These are phyloP conservation scores for Aspergillus novoparasiticus DNA, from an alignment of 2,329 filamentous ascomycete genomes.

Conservation along the genomic window DNA sequence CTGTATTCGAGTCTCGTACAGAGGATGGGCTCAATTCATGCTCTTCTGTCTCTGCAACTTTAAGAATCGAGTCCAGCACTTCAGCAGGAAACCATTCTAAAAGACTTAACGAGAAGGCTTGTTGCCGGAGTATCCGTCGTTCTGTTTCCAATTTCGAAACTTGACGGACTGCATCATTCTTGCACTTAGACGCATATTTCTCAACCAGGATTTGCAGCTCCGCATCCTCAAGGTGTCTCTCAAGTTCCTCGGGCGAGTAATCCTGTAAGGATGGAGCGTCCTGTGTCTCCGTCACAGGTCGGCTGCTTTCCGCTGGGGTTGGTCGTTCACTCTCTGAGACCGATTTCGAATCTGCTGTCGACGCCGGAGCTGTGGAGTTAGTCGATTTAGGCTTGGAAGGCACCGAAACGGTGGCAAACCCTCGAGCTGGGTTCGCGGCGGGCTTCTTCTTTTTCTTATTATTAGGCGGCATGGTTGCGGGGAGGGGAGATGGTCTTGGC, in stretches of 20 bases:
- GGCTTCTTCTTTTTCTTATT: slow-evolving; percentile 95
- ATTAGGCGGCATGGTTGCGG: slow-evolving; percentile 61
- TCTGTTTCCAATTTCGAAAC: slow-evolving; percentile 80
- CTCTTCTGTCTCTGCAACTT: slow-evolving; percentile 54
- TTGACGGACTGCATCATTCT: slow-evolving; percentile 77
- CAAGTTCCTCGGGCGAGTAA: slow-evolving; percentile 83
- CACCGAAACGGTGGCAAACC: slow-evolving; percentile 90
- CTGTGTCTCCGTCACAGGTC: slow-evolving; percentile 17
- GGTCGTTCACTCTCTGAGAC: slow-evolving; percentile 36
- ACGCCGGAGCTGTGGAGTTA: slow-evolving; percentile 34
- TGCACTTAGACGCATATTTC: slow-evolving; percentile 76
- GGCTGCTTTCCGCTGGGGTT: slow-evolving; percentile 23
- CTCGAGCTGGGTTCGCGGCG: slow-evolving; percentile 81
- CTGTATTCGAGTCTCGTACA: slow-evolving; percentile 26
- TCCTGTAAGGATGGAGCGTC: slow-evolving; percentile 48
- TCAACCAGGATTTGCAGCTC: slow-evolving; percentile 87
- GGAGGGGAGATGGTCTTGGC: neutral
- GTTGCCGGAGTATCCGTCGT: slow-evolving; percentile 74
- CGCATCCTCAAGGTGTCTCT: slow-evolving; percentile 84
- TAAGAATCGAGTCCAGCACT: slow-evolving; percentile 74
- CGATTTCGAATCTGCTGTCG: slow-evolving; percentile 30
- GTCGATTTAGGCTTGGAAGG: slow-evolving; percentile 74
- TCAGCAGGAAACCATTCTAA: slow-evolving; percentile 80
- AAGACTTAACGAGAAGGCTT: slow-evolving; percentile 73
- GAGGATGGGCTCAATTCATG: slow-evolving; percentile 38